Evolutionary conservation across 2,329 filamentous ascomycete species (phyloP).

Genomic region (Geosmithia morbida): DNA sequence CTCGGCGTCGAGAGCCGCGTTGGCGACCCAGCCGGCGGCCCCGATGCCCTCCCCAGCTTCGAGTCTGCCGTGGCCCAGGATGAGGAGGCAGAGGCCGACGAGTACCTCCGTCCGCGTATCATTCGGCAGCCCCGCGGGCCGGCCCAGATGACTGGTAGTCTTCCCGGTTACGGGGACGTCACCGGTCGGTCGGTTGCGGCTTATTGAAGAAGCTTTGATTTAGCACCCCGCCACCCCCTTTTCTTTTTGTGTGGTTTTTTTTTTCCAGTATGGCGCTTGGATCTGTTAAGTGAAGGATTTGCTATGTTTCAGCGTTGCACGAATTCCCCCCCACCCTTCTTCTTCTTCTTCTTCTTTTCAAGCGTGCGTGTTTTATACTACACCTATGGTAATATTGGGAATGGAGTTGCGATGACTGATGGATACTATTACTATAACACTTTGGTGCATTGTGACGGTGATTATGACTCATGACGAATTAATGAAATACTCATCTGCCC

Average conservation of each 20-base stretch:
- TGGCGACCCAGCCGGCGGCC: conserved; percentile 13
- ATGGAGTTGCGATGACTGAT: no score
- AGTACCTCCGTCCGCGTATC: conserved; percentile 24
- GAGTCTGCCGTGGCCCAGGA: conserved; percentile 24
- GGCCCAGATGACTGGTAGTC: background rate
- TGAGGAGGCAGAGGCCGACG: conserved; percentile 20
- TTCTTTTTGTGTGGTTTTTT: background rate
- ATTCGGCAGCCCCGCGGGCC: conserved; percentile 17
- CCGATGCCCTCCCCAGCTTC: conserved; percentile 30
- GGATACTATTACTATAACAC: no score
- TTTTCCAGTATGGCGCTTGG: background rate
- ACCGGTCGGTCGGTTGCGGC: background rate
- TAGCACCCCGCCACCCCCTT: background rate
- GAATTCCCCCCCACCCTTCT: no score
- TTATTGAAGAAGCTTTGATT: background rate
- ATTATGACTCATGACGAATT: no score
- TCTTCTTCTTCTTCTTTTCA: no score
- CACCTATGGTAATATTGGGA: no score
- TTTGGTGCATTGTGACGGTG: no score
- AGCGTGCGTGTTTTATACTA: no score
- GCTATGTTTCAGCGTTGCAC: no score
- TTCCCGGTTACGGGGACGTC: background rate
- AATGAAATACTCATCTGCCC: no score
- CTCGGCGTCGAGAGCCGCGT: conserved; percentile 26
- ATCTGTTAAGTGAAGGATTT: background rate